A percentile compares a stretch with the other conserved stretches of the same genome.
phyloP scores from a whole-genome alignment of 1,284 basidiomycete genomes.

The Cystobasidiaceae sp. region DNA sequence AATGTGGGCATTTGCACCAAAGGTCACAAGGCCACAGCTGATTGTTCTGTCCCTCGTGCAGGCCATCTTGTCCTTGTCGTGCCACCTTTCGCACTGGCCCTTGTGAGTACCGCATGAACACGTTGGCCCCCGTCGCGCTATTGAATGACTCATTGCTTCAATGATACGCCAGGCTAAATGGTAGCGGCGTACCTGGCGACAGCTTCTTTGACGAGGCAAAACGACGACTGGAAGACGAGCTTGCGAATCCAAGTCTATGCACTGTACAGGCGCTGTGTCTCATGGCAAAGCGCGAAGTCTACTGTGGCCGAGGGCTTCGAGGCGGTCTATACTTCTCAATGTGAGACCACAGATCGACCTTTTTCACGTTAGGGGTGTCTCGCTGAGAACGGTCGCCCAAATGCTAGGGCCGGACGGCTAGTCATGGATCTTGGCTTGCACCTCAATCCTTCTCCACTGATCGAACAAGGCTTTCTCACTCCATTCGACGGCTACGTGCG shows the following conservation, averaged over 20 bases:
- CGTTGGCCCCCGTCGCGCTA: no score
- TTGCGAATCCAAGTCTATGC: neutral
- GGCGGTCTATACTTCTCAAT: constrained; percentile 1
- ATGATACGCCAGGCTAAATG: neutral
- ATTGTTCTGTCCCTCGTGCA: neutral
- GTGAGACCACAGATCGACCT: neutral
- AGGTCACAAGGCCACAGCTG: neutral
- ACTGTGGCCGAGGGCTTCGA: neutral
- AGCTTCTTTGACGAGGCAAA: constrained; percentile 7
- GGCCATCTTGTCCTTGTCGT: neutral
- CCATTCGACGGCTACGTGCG: neutral
- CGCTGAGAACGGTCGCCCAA: neutral
- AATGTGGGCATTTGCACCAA: neutral
- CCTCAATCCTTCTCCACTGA: neutral
- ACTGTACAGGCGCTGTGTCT: constrained; percentile 7
- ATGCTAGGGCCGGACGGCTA: neutral
- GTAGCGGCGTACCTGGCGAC: neutral
- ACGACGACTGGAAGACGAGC: neutral
- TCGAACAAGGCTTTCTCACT: neutral
- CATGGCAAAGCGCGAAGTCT: constrained; percentile 3
- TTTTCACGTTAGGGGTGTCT: neutral
- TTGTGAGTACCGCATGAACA: neutral
- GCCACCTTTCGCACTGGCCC: constrained; percentile 5
- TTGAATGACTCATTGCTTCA: no score
- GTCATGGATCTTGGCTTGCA: constrained; percentile 9